phyloP scores from a whole-genome alignment of 116 monocot species.

The Cymodocea nodosa region DNA sequence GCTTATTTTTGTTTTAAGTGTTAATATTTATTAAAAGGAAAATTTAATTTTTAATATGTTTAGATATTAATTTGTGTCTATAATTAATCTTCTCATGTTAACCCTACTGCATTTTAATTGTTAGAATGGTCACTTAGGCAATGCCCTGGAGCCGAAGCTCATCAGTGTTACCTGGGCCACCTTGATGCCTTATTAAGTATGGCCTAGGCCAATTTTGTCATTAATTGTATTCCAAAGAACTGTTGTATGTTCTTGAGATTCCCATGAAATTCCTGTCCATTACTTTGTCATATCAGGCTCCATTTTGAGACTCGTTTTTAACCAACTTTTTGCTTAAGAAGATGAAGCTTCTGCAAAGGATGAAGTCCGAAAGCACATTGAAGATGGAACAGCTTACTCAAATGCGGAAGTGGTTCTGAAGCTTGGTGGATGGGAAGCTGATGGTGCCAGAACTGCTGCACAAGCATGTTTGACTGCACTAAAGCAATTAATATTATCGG shows the following conservation, averaged over 20 bases:
- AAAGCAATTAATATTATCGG: slow-evolving; percentile 55
- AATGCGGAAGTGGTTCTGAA: slow-evolving; percentile 81
- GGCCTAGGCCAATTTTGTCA: no score
- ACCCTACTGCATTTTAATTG: no score
- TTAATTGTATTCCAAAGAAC: no score
- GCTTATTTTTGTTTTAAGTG: no score
- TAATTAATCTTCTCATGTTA: no score
- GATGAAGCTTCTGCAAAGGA: slow-evolving; percentile 88
- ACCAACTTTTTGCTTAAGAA: slow-evolving; percentile 6
- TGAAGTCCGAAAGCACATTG: slow-evolving; percentile 44
- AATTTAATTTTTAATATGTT: no score
- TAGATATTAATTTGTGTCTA: no score
- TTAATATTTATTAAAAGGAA: no score
- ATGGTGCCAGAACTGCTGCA: slow-evolving; percentile 38
- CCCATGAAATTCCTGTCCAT: neutral
- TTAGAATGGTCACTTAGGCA: no score
- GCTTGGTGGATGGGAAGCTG: slow-evolving; percentile 54
- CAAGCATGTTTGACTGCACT: slow-evolving; percentile 69
- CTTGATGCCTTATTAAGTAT: no score
- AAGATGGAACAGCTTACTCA: slow-evolving; percentile 56
- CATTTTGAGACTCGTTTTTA: neutral
- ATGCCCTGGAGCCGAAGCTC: no score
- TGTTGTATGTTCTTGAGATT: neutral
- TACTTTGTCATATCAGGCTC: neutral
- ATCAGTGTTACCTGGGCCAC: no score